A percentile compares a stretch with the other conserved stretches of the same genome.
Conservation (phyloP, 257 asterid genomes). For the Solanum gandarillasii region DNA sequence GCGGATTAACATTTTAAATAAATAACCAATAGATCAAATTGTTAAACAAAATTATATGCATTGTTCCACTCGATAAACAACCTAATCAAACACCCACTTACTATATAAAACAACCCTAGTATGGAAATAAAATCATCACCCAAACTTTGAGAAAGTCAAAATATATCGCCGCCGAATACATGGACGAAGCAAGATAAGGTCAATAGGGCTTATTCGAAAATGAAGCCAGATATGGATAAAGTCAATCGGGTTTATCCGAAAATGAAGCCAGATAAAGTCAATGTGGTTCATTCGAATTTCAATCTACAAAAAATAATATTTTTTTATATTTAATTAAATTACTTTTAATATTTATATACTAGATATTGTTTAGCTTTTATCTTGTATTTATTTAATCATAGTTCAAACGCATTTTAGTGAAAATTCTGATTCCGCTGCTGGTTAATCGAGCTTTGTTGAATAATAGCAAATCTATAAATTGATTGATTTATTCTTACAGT, state of each 20-base stretch:
- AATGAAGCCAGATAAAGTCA: not conserved
- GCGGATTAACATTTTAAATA: not conserved
- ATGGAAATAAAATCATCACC: not conserved
- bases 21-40: not conserved
- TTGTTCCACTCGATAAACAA: not conserved
- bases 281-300: too few species aligned
- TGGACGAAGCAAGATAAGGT: too few species aligned
- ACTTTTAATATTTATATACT: too few species aligned
- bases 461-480: not conserved
- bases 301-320: too few species aligned
- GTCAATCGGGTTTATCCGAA: not conserved
- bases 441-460: too few species aligned
- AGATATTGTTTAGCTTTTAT: not conserved
- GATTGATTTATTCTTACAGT: not conserved
- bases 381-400: too few species aligned
- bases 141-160: not conserved
- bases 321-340: too few species aligned
- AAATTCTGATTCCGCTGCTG: fast-evolving
- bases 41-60: not conserved
- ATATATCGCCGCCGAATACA: not conserved
- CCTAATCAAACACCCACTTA: not conserved
- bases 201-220: too few species aligned
- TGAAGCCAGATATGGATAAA: not conserved
- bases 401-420: too few species aligned
- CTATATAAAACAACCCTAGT: not conserved